Base-by-base conservation (phyloP, 2,329 filamentous ascomycete species). In the Furcasterigmium sp. region DNA sequence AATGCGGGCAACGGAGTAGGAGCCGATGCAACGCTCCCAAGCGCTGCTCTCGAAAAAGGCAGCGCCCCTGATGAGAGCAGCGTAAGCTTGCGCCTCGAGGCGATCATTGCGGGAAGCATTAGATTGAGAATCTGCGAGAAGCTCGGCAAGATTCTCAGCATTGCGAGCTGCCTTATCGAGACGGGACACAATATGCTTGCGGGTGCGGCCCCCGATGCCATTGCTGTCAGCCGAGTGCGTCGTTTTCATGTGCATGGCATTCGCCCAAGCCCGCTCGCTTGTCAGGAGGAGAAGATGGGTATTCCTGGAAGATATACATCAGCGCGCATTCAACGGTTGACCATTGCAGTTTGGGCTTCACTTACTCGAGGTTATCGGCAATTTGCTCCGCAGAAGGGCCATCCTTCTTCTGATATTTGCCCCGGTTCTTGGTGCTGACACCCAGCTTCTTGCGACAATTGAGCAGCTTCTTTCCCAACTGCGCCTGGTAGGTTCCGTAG, bases 241-340 rank as follows among this genome's bases (percentile, higher is more conserved):
- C 4, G 88, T 79, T 66, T 95, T 96, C 76, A 96, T 89, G 60
- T 86, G 82, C 90, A 97, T 94, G 45, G 91, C 91, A 63, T 95
- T 85, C 29, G 93, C 91, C 88, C 90, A 97, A 41, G 91, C 88
- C 51, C 93, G 80, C 69, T 98, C 93, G 47, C 91, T 83, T 30
- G 82, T 87, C 57, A 96, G 80, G 44, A 98, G 75, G 25, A 91
- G 73, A n/a, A 96, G 73, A 52, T 85, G 76, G 39, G 84, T 78
- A 65, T 83, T 87, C 64, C 88, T 94, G 46, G 18, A 6, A 18
- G 38, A 25, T 17, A 29, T 9, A 29, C 8, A 29, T 29, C 26
- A 29, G 26, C 14, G 8, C 8, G 26, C 35, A 19, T 8, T 13
- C 7, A 19, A 35, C 32, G 15, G 19, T 37, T n/a, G n/a, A n/a